Evolutionary conservation across 225 moss, liverwort and hornwort species (phyloP).

Genomic region (Pseudisothecium myosuroides): DNA sequence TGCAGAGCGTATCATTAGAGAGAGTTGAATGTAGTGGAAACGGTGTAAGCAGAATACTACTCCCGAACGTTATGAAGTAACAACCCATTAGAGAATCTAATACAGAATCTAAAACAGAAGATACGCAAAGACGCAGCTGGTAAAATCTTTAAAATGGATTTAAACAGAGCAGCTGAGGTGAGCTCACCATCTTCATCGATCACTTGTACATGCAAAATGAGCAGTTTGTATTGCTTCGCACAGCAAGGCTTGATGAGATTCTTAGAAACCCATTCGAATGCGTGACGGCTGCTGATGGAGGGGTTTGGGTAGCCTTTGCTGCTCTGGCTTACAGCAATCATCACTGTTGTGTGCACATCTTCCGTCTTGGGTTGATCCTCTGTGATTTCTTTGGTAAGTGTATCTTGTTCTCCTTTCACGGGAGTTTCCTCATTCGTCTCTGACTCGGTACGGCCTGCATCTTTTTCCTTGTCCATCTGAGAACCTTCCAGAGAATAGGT

Average conservation of each 20-base stretch:
- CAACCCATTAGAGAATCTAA: neutral
- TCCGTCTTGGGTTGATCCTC: neutral
- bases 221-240: slow-evolving; percentile 44
- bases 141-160: neutral
- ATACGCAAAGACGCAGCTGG: neutral
- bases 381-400: neutral
- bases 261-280: slow-evolving; percentile 61
- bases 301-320: slow-evolving; percentile 82
- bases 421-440: neutral
- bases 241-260: slow-evolving; percentile 63
- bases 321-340: slow-evolving; percentile 60
- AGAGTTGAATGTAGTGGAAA: neutral
- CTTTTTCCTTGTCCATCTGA: slow-evolving; percentile 14
- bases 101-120: neutral
- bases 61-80: too few species aligned
- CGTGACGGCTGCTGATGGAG: slow-evolving; percentile 74
- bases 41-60: neutral
- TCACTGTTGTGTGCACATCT: slow-evolving; percentile 23
- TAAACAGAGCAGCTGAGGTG: neutral
- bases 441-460: neutral
- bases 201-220: slow-evolving; percentile 80
- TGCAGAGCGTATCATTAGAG: neutral
- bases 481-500: neutral
- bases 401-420: neutral
- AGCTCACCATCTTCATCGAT: slow-evolving; percentile 78